These are phyloP conservation scores for Fragaria vesca DNA, from an alignment of 306 rosid species.

Conservation along the genomic window DNA sequence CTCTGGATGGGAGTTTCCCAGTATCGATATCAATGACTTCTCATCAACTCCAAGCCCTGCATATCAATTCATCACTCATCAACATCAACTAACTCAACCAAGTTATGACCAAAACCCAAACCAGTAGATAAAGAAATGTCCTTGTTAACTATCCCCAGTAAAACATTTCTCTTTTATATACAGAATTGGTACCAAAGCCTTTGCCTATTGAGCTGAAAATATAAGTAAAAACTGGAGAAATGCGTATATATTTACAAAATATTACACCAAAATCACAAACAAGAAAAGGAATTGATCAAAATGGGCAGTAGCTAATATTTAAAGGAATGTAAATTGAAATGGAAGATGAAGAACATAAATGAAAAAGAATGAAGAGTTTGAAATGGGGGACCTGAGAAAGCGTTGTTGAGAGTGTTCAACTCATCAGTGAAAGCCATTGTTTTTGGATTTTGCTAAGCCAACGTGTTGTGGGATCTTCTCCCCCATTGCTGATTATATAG, in stretches of 20 bases:
- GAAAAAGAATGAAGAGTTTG: neutral
- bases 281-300: neutral
- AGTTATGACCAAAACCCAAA: neutral
- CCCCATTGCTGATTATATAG: constrained; percentile 20
- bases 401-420: constrained; percentile 55
- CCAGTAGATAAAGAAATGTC: neutral
- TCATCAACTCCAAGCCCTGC: constrained; percentile 92
- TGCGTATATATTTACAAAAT: neutral
- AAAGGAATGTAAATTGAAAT: too few species aligned
- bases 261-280: neutral
- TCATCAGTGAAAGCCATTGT: constrained; percentile 58
- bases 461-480: constrained; percentile 3
- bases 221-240: neutral
- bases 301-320: neutral
- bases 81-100: neutral
- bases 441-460: neutral
- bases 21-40: constrained; percentile 46
- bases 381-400: constrained; percentile 70
- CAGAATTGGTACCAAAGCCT: neutral
- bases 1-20: constrained; percentile 73
- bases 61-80: neutral
- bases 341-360: neutral
- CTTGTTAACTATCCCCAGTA: neutral
- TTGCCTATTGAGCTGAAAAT: neutral
- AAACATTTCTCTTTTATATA: neutral